Conservation (phyloP, 2,329 filamentous ascomycete genomes). For the Pseudocercospora crystallina region DNA sequence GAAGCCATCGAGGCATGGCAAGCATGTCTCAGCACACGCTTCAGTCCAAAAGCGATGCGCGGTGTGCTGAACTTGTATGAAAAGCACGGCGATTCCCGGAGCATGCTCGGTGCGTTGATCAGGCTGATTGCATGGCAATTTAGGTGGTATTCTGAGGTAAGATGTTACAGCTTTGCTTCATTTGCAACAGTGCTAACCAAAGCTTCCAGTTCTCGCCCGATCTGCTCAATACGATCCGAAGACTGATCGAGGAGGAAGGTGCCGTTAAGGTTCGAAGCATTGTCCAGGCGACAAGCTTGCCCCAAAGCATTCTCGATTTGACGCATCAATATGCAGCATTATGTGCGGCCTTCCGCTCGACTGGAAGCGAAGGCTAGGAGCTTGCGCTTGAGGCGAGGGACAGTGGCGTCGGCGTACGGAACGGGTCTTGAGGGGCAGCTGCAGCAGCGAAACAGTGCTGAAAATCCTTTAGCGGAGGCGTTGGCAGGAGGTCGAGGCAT, state of each 20-base stretch:
- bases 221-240: constrained; percentile 81
- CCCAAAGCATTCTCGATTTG: constrained; percentile 87
- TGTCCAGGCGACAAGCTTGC: constrained; percentile 90
- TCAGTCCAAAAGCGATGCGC: constrained; percentile 87
- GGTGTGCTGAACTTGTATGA: constrained; percentile 82
- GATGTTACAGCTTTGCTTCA: constrained; percentile 12
- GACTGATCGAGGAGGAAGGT: constrained; percentile 94
- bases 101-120: constrained; percentile 82
- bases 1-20: constrained; percentile 93
- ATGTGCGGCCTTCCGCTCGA: constrained; percentile 93
- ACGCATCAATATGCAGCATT: constrained; percentile 95
- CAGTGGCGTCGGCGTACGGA: too few species aligned
- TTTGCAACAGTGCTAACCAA: constrained; percentile 5
- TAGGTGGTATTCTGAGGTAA: constrained; percentile 93
- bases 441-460: too few species aligned
- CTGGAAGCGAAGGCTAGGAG: constrained; percentile 70
- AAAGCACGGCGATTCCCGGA: constrained; percentile 72
- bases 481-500: too few species aligned
- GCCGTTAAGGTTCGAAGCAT: constrained; percentile 97
- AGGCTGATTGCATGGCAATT: constrained; percentile 97
- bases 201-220: constrained; percentile 77
- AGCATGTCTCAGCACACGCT: constrained; percentile 80
- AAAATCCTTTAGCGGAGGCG: too few species aligned
- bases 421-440: too few species aligned
- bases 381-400: neutral